Base-by-base conservation (phyloP, 805 yeast genomes). In the Hanseniaspora singularis region DNA sequence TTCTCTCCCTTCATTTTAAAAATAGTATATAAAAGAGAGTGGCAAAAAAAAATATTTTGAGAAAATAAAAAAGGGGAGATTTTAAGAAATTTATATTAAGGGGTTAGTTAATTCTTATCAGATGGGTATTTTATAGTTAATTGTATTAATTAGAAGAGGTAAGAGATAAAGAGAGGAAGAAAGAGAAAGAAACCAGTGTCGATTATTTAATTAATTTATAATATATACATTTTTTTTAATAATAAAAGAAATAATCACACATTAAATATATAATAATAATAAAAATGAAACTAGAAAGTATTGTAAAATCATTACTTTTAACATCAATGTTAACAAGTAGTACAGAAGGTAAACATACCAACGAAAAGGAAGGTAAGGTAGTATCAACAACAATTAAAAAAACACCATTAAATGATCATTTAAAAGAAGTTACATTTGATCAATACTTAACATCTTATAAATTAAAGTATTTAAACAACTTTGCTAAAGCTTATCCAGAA, bases 401-500 rank as follows among this genome's bases (percentile, higher is more conserved):
- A 64, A 68, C 72, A 32, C 73, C 84, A 4, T 60, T 70, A 27
- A 77, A 71, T 37, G 80, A 77, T 50, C 70, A 74, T 38, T 65
- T 77, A 52, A 68, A 71, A 50, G 77, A 73, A 39, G 64, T 67
- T 42, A 59, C 67, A 24, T 76, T 72, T 55, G 64, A 64, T 34
- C 71, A 73, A 49, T 81, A 80, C 61, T 65, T 80, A 50, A 57
- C 66, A 38, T 71, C 74, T 19, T 70, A 81, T 57, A 79, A 80
- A 49, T 67, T 70, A 54, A 81, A 80, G 64, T 81, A 81, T 63
- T 56, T 75, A 50, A 64, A 67, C 44, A 61, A 68, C 37, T 78
- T 67, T 61, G 68, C 71, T 52, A 63, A 64, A 49, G 68, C 67
- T 19, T 63, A 66, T 51, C 72, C 72, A 12, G 70, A 68, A 51